These are phyloP conservation scores for Blastobotrys malaysiensis DNA, from an alignment of 1,139 yeast genomes.

Conservation along the genomic window DNA sequence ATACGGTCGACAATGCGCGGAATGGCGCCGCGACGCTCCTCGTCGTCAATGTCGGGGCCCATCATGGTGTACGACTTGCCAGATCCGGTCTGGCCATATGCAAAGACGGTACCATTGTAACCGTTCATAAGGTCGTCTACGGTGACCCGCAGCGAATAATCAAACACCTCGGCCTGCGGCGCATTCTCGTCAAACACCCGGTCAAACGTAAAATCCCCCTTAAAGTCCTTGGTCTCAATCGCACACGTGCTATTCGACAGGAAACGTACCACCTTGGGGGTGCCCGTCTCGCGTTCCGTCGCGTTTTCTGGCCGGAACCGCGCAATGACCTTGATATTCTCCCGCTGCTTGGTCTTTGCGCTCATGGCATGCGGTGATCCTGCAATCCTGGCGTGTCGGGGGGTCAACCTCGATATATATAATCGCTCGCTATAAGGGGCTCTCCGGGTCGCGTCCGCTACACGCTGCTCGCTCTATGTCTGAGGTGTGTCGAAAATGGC, in stretches of 20 bases:
- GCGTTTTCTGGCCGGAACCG: slow-evolving; percentile 50
- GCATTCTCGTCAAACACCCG: slow-evolving; percentile 50
- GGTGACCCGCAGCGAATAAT: slow-evolving; percentile 51
- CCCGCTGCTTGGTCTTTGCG: not conserved
- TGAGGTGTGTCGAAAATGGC: not conserved
- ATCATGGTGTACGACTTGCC: slow-evolving; percentile 87
- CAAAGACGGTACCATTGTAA: slow-evolving; percentile 77
- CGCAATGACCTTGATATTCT: slow-evolving; percentile 58
- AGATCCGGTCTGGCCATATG: slow-evolving; percentile 87
- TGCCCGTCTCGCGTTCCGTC: slow-evolving; percentile 14
- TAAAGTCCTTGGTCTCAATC: slow-evolving; percentile 19
- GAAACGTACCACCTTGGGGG: slow-evolving; percentile 7
- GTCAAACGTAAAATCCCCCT: slow-evolving; percentile 56
- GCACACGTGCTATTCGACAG: slow-evolving; percentile 19
- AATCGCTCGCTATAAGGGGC: not conserved
- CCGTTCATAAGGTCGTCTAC: slow-evolving; percentile 71
- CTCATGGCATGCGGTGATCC: not conserved
- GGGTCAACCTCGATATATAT: not conserved
- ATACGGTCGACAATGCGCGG: slow-evolving; percentile 69
- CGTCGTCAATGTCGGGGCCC: slow-evolving; percentile 48
- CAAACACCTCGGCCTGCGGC: slow-evolving; percentile 57
- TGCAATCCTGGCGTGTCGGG: too few species aligned
- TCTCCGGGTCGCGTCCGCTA: not conserved
- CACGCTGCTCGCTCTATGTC: not conserved
- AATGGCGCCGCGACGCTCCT: slow-evolving; percentile 50